Evolutionary conservation across 495 filamentous ascomycete species (phyloP).

Genomic region (Neurospora sp.): DNA sequence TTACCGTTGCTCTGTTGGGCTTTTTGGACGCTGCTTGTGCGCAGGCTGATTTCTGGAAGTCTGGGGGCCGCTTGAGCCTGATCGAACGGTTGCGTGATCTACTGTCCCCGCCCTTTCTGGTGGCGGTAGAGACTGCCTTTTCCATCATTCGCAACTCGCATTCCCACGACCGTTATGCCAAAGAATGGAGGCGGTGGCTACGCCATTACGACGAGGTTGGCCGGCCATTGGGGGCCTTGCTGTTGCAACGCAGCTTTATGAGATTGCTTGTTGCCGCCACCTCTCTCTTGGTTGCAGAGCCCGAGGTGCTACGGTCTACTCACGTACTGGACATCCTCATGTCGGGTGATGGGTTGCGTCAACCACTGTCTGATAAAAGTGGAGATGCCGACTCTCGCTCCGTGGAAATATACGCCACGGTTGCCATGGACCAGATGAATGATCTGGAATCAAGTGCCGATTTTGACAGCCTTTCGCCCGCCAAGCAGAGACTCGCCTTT

Average conservation of each 20-base stretch:
- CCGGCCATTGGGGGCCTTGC: conserved; percentile 82
- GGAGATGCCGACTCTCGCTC: conserved; percentile 41
- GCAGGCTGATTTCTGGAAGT: conserved; percentile 68
- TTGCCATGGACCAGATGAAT: conserved; percentile 71
- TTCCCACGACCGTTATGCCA: conserved; percentile 36
- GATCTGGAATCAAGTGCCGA: conserved; percentile 83
- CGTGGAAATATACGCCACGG: conserved; percentile 60
- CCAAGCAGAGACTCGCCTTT: conserved; percentile 79
- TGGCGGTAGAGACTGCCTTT: conserved; percentile 75
- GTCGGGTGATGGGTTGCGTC: conserved; percentile 30
- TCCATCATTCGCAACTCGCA: conserved; percentile 67
- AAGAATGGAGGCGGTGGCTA: conserved; percentile 73
- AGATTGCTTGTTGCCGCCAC: conserved; percentile 69
- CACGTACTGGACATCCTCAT: conserved; percentile 73
- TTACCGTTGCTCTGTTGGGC: conserved; percentile 73
- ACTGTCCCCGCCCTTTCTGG: conserved; percentile 71
- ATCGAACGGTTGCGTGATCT: conserved; percentile 59
- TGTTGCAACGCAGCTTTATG: conserved; percentile 79
- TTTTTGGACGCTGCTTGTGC: conserved; percentile 74
- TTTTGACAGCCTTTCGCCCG: conserved; percentile 75
- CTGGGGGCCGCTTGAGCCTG: conserved; percentile 57
- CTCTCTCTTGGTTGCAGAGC: conserved; percentile 56
- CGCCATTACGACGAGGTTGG: conserved; percentile 72
- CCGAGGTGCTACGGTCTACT: conserved; percentile 45
- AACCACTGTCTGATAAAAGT: conserved; percentile 26